Percentiles rank a stretch among this genome's conserved stretches.
Evolutionary conservation across 768 basidiomycete species (phyloP).

Genomic region (Nidula microcarpa): DNA sequence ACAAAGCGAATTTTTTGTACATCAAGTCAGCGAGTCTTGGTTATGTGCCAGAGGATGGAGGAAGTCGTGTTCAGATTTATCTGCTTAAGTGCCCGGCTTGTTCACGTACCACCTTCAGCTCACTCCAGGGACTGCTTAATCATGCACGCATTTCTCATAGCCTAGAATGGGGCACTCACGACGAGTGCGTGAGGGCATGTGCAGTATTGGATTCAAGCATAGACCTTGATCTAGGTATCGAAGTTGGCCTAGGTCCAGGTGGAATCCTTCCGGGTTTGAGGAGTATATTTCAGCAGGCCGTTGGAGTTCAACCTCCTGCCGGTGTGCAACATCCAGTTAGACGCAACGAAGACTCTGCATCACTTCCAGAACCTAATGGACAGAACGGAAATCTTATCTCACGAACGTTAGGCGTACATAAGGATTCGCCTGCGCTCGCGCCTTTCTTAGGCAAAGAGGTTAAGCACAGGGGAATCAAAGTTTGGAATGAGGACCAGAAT

Average conservation of each 20-base stretch:
- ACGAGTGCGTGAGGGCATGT: conserved; percentile 51
- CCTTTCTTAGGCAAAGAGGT: conserved; percentile 42
- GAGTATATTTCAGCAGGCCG: conserved; percentile 47
- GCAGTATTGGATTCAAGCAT: conserved; percentile 35
- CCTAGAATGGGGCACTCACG: conserved; percentile 52
- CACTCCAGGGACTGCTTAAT: conserved; percentile 52
- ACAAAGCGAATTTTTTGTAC: conserved; percentile 32
- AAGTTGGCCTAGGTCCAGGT: conserved; percentile 37
- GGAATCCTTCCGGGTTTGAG: conserved; percentile 44
- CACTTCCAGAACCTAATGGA: too few relatives aligned
- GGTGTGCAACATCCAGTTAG: too few relatives aligned
- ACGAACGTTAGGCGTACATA: conserved; percentile 44
- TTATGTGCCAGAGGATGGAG: conserved; percentile 13
- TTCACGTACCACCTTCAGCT: conserved; percentile 39
- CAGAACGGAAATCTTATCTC: conserved; percentile 21
- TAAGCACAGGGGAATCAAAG: conserved; percentile 36
- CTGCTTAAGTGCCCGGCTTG: conserved; percentile 46
- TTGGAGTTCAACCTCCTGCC: conserved; percentile 20
- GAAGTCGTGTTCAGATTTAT: conserved; percentile 19
- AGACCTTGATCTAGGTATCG: conserved; percentile 35
- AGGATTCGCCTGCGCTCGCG: conserved; percentile 47
- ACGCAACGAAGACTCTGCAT: conserved; percentile 3
- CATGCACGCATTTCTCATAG: conserved; percentile 48
- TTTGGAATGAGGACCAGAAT: conserved; percentile 30
- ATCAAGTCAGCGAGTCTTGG: conserved; percentile 25